These are phyloP conservation scores for Solanum paucissectum DNA, from an alignment of 257 asterid species.

Conservation along the genomic window DNA sequence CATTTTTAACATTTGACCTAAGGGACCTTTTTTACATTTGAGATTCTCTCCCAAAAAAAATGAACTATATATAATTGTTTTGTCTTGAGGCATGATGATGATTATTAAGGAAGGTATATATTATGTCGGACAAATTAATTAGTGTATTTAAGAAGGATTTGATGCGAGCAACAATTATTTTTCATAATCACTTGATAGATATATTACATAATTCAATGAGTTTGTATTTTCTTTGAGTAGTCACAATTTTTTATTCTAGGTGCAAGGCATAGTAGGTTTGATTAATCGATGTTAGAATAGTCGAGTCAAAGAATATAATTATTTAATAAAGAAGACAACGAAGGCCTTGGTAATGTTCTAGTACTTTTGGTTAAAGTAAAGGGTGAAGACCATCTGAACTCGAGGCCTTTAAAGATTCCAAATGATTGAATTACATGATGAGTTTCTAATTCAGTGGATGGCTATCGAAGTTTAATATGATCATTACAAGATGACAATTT, in stretches of 20 bases:
- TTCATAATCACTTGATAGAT: not conserved
- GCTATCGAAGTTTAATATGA: not conserved
- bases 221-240: not conserved
- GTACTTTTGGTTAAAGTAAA: not conserved
- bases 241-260: not conserved
- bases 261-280: not conserved
- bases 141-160: not conserved
- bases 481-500: too few species aligned
- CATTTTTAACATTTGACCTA: not conserved
- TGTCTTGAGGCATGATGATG: not conserved
- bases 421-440: not conserved
- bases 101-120: not conserved
- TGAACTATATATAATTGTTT: not conserved
- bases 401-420: not conserved
- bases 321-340: not conserved
- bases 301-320: not conserved
- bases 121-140: not conserved
- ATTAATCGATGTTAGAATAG: not conserved
- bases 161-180: not conserved
- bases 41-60: not conserved
- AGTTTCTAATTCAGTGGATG: too few species aligned
- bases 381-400: not conserved
- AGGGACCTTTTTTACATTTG: not conserved
- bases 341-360: not conserved
- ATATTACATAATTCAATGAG: not conserved